Evolutionary conservation across 768 basidiomycete genomes (phyloP), one percentile per base, ranked within the genome.

Genomic region (Boletellus emodensis): DNA sequence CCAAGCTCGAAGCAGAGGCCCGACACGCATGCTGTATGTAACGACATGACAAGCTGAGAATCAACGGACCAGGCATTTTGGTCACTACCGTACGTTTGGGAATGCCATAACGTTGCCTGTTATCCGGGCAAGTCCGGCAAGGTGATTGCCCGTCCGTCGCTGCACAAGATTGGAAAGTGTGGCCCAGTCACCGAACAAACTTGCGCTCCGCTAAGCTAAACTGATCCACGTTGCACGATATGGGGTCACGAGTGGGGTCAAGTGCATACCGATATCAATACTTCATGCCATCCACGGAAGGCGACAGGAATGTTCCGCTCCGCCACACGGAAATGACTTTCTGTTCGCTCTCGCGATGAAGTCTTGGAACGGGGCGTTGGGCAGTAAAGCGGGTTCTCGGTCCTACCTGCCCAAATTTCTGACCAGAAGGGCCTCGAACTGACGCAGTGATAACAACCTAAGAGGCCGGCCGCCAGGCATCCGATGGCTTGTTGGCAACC

Each of bases 121-220:
- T 30, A 18, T 48, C 47, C 42, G 18, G 48, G 44, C 39, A 36
- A 50, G 46, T 45, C 42, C n/a, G 48, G 44, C 39, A 36, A 50
- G 46, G 43, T 28, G 53, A 51, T 50, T 54, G 40, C 45, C 43
- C 47, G 42, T 40, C 36, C 26, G 42, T 37, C 28, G 34, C 20
- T 37, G 17, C 44, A 51, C 54, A 17, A 40, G 45, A 53, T 53
- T 46, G 50, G 61, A 48, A 61, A 24, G 38, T 49, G 26, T 17
- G 40, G 40, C 14, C 58, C 41, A 32, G n/a, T 32, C 28, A 9
- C 22, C 12, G 40, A 38, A 44, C 24, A 47, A 47, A n/a, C 48
- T 40, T 30, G 48, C 47, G 33, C 28, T 38, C 46, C 42, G 51
- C 45, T 52, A 30, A 10, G 30, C 22, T 47, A 47, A 44, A 37